phyloP scores from a whole-genome alignment of 2,329 filamentous ascomycete genomes.

The Nemania sp. region DNA sequence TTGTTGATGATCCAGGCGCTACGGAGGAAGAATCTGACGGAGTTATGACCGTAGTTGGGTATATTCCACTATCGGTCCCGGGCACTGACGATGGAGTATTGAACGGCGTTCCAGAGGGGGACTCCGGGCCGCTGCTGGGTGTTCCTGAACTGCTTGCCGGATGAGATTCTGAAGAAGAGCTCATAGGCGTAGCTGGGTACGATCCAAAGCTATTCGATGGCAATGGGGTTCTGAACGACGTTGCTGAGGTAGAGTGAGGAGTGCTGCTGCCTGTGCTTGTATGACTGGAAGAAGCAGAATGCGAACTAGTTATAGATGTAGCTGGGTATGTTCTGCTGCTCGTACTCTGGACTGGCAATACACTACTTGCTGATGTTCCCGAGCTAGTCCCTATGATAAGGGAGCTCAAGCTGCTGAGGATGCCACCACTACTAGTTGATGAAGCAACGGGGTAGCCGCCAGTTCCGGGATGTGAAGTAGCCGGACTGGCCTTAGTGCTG shows the following conservation, averaged over 20 bases:
- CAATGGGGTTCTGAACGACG: not conserved
- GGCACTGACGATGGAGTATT: not conserved
- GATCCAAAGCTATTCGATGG: not conserved
- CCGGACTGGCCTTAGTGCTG: too few relatives aligned
- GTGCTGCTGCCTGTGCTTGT: not conserved
- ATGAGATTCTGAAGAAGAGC: not conserved
- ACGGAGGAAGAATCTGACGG: not conserved
- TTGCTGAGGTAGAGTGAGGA: not conserved
- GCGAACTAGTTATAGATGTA: not conserved
- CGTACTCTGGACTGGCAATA: not conserved
- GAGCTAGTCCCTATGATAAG: constrained; percentile 33
- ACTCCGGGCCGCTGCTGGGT: too few relatives aligned
- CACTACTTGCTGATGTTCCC: constrained; percentile 5
- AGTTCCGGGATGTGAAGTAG: too few relatives aligned
- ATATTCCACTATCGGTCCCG: constrained; percentile 1
- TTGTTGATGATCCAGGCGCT: not conserved
- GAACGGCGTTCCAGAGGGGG: too few relatives aligned
- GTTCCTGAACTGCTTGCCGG: not conserved
- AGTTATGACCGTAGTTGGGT: constrained; percentile 3
- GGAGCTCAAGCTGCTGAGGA: constrained; percentile 40
- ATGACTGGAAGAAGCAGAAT: not conserved
- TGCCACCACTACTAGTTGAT: constrained; percentile 27
- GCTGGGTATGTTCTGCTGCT: constrained; percentile 7
- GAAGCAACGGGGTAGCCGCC: constrained; percentile 23
- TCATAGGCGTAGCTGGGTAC: not conserved